phyloP scores from a whole-genome alignment of 2,329 filamentous ascomycete genomes.

The Microsporum ferrugineum region DNA sequence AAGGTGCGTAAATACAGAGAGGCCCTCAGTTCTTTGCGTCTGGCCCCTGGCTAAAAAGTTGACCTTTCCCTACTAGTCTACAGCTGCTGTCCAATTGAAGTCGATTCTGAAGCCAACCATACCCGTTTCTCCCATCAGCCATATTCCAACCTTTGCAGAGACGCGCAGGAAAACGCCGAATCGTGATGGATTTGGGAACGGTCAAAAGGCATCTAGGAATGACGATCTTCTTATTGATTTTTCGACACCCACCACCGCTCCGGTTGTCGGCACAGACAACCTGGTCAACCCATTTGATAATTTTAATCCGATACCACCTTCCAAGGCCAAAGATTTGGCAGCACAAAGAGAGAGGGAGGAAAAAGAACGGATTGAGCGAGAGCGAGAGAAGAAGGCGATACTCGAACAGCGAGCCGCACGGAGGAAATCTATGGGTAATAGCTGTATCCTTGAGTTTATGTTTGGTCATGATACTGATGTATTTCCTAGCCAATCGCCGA shows the following conservation, averaged over 20 bases:
- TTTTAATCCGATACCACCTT: slow-evolving; percentile 31
- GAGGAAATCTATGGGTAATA: slow-evolving; percentile 67
- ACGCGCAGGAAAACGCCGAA: slow-evolving; percentile 31
- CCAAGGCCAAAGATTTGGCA: slow-evolving; percentile 46
- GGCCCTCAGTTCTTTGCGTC: background rate
- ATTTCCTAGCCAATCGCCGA: slow-evolving; percentile 58
- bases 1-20: slow-evolving; percentile 46
- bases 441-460: background rate
- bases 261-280: slow-evolving; percentile 29
- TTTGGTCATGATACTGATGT: slow-evolving; percentile 1
- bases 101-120: slow-evolving; percentile 77
- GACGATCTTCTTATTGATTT: slow-evolving; percentile 33
- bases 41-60: background rate
- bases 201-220: slow-evolving; percentile 6
- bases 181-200: slow-evolving; percentile 21
- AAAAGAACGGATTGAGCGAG: slow-evolving; percentile 38
- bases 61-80: slow-evolving; percentile 25
- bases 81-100: slow-evolving; percentile 37
- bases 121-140: slow-evolving; percentile 51
- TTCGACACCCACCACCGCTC: slow-evolving; percentile 28
- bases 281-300: slow-evolving; percentile 39
- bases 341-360: slow-evolving; percentile 60
- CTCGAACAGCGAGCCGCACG: slow-evolving; percentile 71
- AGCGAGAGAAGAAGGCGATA: slow-evolving; percentile 48
- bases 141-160: slow-evolving; percentile 51